These are phyloP conservation scores for Juglanconis oblonga DNA, from an alignment of 2,329 filamentous ascomycete genomes.

Conservation along the genomic window DNA sequence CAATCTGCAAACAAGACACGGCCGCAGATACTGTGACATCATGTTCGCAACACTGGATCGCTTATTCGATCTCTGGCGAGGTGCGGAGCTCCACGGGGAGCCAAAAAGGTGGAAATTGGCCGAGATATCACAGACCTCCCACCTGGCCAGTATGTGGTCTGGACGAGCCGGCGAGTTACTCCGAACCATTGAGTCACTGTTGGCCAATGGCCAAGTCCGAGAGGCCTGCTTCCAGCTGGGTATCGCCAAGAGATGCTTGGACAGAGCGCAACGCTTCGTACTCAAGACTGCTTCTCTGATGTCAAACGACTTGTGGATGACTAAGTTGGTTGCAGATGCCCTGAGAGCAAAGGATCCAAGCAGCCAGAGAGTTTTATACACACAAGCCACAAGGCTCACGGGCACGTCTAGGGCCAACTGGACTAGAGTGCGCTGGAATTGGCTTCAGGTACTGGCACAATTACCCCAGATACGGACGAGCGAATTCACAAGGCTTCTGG, in stretches of 20 bases:
- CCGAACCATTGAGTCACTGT: background rate
- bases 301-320: constrained; percentile 9
- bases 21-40: constrained; percentile 1
- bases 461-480: constrained; percentile 10
- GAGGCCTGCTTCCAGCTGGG: background rate
- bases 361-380: constrained; percentile 5
- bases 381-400: constrained; percentile 3
- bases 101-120: background rate
- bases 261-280: constrained; percentile 2
- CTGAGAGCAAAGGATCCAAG: background rate
- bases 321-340: constrained; percentile 2
- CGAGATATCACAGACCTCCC: background rate
- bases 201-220: background rate
- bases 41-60: constrained; percentile 8
- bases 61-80: constrained; percentile 14
- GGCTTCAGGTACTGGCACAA: constrained; percentile 25
- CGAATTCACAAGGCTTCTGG: constrained; percentile 9
- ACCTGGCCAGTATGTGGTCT: constrained; percentile 9
- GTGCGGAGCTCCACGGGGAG: constrained; percentile 5
- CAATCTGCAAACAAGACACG: background rate
- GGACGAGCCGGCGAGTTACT: constrained; percentile 1
- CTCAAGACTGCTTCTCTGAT: constrained; percentile 7
- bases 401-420: background rate
- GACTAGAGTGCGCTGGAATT: constrained; percentile 21
- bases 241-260: background rate